Conservation (phyloP, 2,329 filamentous ascomycete genomes). For the Trichoderma lentiforme region DNA sequence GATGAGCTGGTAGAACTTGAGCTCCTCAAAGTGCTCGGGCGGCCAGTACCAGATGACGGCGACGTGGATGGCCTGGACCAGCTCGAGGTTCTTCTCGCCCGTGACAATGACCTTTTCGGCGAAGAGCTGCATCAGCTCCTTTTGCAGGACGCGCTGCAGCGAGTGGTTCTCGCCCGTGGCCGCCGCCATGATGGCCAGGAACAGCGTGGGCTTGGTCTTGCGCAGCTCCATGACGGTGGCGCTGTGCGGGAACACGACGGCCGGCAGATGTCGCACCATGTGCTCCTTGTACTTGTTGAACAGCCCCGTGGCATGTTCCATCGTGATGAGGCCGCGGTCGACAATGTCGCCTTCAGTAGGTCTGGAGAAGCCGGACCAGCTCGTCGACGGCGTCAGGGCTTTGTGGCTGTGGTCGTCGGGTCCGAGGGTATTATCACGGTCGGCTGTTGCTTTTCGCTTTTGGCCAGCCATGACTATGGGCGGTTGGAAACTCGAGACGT, state of each 20-base stretch:
- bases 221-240: slow-evolving; percentile 56
- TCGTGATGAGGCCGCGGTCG: slow-evolving; percentile 56
- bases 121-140: slow-evolving; percentile 68
- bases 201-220: slow-evolving; percentile 60
- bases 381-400: slow-evolving; percentile 1
- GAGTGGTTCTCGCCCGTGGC: slow-evolving; percentile 55
- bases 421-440: not conserved
- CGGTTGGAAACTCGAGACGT: slow-evolving; percentile 6
- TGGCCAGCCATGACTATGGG: slow-evolving; percentile 19
- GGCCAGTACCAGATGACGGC: slow-evolving; percentile 82
- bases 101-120: slow-evolving; percentile 71
- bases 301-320: slow-evolving; percentile 52
- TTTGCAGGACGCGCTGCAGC: slow-evolving; percentile 60
- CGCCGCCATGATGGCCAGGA: slow-evolving; percentile 67
- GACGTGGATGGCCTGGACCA: slow-evolving; percentile 75
- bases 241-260: slow-evolving; percentile 56
- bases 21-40: slow-evolving; percentile 77
- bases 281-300: slow-evolving; percentile 57
- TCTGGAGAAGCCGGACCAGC: slow-evolving; percentile 15
- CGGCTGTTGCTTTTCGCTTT: slow-evolving; percentile 13
- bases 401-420: not conserved
- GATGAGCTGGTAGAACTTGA: slow-evolving; percentile 85
- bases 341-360: slow-evolving; percentile 48
- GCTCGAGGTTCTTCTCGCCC: slow-evolving; percentile 77
- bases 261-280: slow-evolving; percentile 61